phyloP scores from a whole-genome alignment of 768 basidiomycete genomes.

The Boletus barrowsii region DNA sequence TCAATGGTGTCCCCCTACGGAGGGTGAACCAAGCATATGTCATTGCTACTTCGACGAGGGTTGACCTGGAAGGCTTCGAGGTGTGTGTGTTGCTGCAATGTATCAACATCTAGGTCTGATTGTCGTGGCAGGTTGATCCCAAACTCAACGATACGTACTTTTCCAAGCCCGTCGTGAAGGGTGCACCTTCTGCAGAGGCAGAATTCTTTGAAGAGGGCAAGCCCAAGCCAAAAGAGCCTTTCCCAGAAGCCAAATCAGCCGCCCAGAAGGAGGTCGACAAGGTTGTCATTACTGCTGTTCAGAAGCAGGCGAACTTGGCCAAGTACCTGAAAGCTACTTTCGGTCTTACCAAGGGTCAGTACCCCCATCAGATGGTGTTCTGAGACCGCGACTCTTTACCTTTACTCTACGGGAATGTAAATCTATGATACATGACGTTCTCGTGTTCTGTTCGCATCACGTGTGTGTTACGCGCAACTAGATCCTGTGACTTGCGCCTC shows the following conservation, averaged over 20 bases:
- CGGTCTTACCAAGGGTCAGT: constrained; percentile 96
- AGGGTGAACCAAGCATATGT: constrained; percentile 99
- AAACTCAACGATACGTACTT: constrained; percentile 96
- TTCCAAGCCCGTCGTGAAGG: constrained; percentile 70
- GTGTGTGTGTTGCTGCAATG: constrained; percentile 42
- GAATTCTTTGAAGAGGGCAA: constrained; percentile 97
- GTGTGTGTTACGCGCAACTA: constrained; percentile 3
- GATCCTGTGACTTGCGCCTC: not conserved
- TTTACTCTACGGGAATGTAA: constrained; percentile 18
- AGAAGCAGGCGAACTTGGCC: constrained; percentile 84
- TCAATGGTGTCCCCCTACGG: constrained; percentile 97
- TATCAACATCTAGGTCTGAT: not conserved
- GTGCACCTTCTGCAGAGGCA: constrained; percentile 79
- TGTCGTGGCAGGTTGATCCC: constrained; percentile 61
- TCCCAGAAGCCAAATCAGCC: constrained; percentile 81
- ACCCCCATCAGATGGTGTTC: constrained; percentile 92
- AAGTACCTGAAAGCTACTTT: constrained; percentile 93
- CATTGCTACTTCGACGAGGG: constrained; percentile 94
- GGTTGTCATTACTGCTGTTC: constrained; percentile 76
- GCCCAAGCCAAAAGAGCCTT: constrained; percentile 82
- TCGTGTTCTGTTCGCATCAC: constrained; percentile 13
- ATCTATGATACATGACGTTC: constrained; percentile 22
- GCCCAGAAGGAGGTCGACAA: constrained; percentile 90
- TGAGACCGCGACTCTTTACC: constrained; percentile 36
- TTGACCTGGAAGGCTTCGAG: constrained; percentile 73